Conservation (phyloP, 2,329 filamentous ascomycete species). For the Leptographium wingfieldii region DNA sequence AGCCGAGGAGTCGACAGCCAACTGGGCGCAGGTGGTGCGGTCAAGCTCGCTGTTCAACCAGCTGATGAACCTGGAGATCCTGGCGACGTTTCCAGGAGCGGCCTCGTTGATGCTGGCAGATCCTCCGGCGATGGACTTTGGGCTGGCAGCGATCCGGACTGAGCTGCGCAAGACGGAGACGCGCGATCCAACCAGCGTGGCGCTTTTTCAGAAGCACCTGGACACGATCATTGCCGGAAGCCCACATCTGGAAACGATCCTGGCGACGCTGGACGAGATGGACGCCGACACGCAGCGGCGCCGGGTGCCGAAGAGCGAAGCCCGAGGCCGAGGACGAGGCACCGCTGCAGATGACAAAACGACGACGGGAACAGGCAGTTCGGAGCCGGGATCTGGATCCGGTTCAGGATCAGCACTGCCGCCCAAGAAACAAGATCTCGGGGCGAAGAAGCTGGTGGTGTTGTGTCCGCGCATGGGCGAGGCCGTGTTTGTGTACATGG, state of each 20-base stretch:
- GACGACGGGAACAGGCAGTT: too few species aligned
- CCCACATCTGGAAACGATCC: conserved; percentile 10
- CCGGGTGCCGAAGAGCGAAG: neutral
- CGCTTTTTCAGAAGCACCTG: conserved; percentile 10
- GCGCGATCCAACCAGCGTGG: conserved; percentile 8
- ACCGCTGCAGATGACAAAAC: neutral
- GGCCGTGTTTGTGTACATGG: conserved; percentile 13
- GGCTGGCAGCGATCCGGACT: conserved; percentile 44
- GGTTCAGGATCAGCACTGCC: too few species aligned
- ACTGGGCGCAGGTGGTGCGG: conserved; percentile 13
- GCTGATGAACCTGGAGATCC: conserved; percentile 12
- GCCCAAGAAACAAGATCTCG: neutral
- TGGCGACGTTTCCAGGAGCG: conserved; percentile 13
- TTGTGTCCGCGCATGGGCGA: conserved; percentile 14
- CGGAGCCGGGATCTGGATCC: too few species aligned
- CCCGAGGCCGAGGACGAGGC: neutral
- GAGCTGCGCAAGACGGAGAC: conserved; percentile 9
- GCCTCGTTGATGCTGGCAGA: conserved; percentile 45
- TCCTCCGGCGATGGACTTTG: conserved; percentile 51
- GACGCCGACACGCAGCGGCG: conserved; percentile 6
- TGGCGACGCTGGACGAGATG: conserved; percentile 11
- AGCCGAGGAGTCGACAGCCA: neutral
- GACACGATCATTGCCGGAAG: conserved; percentile 10
- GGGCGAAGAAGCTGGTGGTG: conserved; percentile 15
- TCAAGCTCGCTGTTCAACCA: conserved; percentile 11